phyloP scores from a whole-genome alignment of 371 early-diverging fungal species.

The Gilbertella persicaria region DNA sequence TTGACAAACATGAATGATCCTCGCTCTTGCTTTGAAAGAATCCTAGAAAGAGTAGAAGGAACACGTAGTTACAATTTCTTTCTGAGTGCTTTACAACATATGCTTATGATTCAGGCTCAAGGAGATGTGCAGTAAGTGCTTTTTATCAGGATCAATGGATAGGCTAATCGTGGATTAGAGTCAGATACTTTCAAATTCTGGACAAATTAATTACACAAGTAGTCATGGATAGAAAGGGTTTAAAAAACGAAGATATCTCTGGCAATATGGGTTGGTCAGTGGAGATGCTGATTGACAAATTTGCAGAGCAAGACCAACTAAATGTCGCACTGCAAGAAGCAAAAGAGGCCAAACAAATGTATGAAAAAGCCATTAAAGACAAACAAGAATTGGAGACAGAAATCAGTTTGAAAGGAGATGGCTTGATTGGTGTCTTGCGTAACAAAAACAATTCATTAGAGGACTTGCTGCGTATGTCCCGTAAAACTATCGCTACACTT shows the following conservation, averaged over 20 bases:
- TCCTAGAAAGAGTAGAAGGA: conserved; percentile 72
- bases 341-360: conserved; percentile 56
- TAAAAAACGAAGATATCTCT: conserved; percentile 59
- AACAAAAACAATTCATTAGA: conserved; percentile 77
- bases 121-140: conserved; percentile 47
- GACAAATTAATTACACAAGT: conserved; percentile 81
- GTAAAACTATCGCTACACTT: conserved; percentile 77
- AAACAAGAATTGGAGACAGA: conserved; percentile 76
- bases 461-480: conserved; percentile 77
- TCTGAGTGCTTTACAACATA: conserved; percentile 76
- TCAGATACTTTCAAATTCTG: conserved; percentile 78
- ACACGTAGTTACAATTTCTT: conserved; percentile 79
- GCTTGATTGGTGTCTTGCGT: conserved; percentile 73
- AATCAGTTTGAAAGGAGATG: conserved; percentile 70
- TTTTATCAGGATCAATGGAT: too few relatives aligned
- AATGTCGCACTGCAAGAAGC: conserved; percentile 68
- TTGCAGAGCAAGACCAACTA: conserved; percentile 82
- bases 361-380: conserved; percentile 52
- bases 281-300: conserved; percentile 70
- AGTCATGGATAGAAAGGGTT: conserved; percentile 76
- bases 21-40: conserved; percentile 73
- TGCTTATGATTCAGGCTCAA: conserved; percentile 74
- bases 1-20: conserved; percentile 82
- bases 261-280: conserved; percentile 65
- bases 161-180: too few relatives aligned